Conservation (phyloP, 2,329 filamentous ascomycete species). For the Ophiocordyceps sinensis region DNA sequence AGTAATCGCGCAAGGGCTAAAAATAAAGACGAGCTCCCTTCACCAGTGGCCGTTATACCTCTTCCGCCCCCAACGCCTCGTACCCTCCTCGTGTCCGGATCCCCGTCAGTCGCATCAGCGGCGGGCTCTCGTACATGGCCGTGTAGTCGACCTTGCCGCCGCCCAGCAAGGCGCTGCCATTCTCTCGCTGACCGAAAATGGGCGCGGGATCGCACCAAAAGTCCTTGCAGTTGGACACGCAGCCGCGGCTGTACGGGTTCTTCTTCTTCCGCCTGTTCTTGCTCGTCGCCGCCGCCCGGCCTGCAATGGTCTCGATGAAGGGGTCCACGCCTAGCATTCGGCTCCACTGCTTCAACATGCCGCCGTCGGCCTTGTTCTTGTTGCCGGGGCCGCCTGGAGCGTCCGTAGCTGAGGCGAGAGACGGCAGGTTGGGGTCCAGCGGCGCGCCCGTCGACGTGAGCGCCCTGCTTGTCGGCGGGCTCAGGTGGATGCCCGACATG, state of each 20-base stretch:
- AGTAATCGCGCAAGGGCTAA: neutral
- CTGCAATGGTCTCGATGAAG: conserved; percentile 84
- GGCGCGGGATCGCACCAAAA: conserved; percentile 91
- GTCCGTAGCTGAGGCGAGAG: conserved; percentile 27
- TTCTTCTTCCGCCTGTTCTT: conserved; percentile 39
- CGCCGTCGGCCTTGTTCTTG: conserved; percentile 34
- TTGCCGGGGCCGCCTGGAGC: conserved; percentile 31
- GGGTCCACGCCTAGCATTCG: conserved; percentile 81
- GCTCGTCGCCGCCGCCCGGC: conserved; percentile 53
- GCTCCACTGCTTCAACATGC: conserved; percentile 66
- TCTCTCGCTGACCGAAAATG: conserved; percentile 60
- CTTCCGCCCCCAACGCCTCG: conserved; percentile 45
- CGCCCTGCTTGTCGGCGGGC: conserved; percentile 49
- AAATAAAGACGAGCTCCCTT: neutral
- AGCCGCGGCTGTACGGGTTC: conserved; percentile 77
- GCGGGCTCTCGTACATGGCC: conserved; percentile 74
- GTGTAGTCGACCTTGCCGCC: conserved; percentile 78
- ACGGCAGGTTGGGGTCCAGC: conserved; percentile 51
- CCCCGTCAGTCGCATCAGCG: conserved; percentile 43
- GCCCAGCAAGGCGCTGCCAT: conserved; percentile 60
- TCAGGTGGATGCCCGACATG: conserved; percentile 66
- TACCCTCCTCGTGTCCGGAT: conserved; percentile 41
- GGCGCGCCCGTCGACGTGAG: conserved; percentile 67
- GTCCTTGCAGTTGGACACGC: conserved; percentile 82
- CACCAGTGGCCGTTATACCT: conserved; percentile 17